phyloP scores from a whole-genome alignment of 352 stramenopile genomes.

The Globisporangium sylvaticum region DNA sequence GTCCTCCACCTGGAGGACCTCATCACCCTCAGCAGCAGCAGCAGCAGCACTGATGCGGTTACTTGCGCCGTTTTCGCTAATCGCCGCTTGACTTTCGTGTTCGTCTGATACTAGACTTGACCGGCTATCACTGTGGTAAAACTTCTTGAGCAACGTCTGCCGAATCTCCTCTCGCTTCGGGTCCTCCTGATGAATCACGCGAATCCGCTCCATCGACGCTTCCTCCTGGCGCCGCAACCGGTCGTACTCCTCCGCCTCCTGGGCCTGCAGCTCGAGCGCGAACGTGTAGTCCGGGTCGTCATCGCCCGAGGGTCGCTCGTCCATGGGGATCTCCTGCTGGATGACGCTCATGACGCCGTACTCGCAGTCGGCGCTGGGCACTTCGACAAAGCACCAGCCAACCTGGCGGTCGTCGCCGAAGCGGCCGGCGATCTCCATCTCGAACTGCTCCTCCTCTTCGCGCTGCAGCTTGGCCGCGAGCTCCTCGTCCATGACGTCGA shows the following conservation, averaged over 20 bases:
- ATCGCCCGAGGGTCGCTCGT: constrained; percentile 23
- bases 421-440: constrained; percentile 55
- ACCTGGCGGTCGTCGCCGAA: constrained; percentile 56
- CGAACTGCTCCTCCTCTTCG: constrained; percentile 66
- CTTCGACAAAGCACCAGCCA: constrained; percentile 74
- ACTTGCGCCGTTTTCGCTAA: not conserved
- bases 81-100: constrained; percentile 17
- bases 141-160: constrained; percentile 39
- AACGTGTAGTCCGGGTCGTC: constrained; percentile 75
- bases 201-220: constrained; percentile 62
- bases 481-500: constrained; percentile 71
- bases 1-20: not conserved
- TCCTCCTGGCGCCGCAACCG: constrained; percentile 61
- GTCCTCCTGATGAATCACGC: constrained; percentile 50
- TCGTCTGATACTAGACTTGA: constrained; percentile 6
- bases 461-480: constrained; percentile 63
- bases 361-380: constrained; percentile 44
- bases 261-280: constrained; percentile 61
- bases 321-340: constrained; percentile 58
- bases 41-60: not conserved
- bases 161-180: constrained; percentile 43
- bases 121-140: constrained; percentile 36
- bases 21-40: not conserved
- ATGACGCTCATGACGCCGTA: constrained; percentile 72
- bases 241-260: constrained; percentile 74